Conservation (phyloP, 768 basidiomycete genomes). For the Amanita thiersii region DNA sequence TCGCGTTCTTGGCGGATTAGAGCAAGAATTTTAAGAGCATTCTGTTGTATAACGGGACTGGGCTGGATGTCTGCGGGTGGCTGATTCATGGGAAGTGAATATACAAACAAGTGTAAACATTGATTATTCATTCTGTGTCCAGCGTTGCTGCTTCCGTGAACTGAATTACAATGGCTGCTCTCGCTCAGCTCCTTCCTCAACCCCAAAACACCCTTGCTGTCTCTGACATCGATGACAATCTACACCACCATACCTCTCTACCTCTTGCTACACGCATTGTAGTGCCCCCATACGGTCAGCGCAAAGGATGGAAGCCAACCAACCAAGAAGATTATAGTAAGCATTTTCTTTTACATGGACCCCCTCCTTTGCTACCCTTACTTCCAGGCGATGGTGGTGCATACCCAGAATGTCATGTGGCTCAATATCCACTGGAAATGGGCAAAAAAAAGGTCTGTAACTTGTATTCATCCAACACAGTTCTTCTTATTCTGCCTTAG, state of each 20-base stretch:
- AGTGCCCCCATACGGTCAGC: constrained; percentile 81
- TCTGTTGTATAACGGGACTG: constrained; percentile 15
- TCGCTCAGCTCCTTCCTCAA: constrained; percentile 70
- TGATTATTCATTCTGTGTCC: background rate
- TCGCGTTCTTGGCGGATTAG: constrained; percentile 16
- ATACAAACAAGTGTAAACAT: constrained; percentile 16
- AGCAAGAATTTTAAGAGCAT: constrained; percentile 14
- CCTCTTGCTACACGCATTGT: constrained; percentile 40
- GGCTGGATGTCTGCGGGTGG: constrained; percentile 1
- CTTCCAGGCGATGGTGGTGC: constrained; percentile 71
- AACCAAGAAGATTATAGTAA: constrained; percentile 78
- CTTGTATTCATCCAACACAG: background rate
- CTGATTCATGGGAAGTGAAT: constrained; percentile 5
- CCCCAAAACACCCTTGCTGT: constrained; percentile 46
- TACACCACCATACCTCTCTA: constrained; percentile 26
- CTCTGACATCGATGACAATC: constrained; percentile 58
- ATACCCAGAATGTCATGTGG: constrained; percentile 93
- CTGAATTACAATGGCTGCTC: constrained; percentile 47
- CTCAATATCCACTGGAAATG: constrained; percentile 94
- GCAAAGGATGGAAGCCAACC: constrained; percentile 80
- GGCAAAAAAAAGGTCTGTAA: constrained; percentile 83
- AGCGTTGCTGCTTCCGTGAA: constrained; percentile 3
- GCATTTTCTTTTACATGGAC: constrained; percentile 16
- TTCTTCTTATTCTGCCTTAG: constrained; percentile 27
- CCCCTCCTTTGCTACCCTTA: constrained; percentile 5